Evolutionary conservation across 306 rosid genomes (phyloP).

Genomic region (Vigna unguiculata): DNA sequence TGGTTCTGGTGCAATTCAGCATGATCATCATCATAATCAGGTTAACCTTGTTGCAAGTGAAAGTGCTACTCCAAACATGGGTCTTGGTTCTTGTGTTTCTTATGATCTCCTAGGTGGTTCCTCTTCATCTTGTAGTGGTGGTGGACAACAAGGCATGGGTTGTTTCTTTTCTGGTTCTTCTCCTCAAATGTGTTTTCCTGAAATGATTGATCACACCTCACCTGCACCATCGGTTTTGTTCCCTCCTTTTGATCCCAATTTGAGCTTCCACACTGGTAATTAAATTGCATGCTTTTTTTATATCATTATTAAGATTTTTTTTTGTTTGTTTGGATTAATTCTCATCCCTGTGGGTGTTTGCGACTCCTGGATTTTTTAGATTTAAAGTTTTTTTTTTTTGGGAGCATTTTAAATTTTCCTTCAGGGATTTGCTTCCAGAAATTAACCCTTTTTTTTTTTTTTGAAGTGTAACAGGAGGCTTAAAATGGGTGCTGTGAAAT

Average conservation of each 20-base stretch:
- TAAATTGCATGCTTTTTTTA: conserved; percentile 22
- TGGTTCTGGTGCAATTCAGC: conserved; percentile 55
- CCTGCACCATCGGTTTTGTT: conserved; percentile 53
- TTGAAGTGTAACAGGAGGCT: background rate
- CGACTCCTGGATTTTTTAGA: background rate
- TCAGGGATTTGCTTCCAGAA: background rate
- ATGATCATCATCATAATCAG: conserved; percentile 14
- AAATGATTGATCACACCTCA: conserved; percentile 57
- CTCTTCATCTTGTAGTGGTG: conserved; percentile 42
- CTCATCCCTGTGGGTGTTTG: no score
- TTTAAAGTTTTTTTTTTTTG: background rate
- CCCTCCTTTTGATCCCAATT: conserved; percentile 52
- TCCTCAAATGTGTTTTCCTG: conserved; percentile 65
- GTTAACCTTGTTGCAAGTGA: background rate
- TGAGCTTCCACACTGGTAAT: conserved; percentile 70
- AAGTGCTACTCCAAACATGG: conserved; percentile 11
- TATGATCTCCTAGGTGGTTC: conserved; percentile 49
- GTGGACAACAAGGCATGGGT: conserved; percentile 37
- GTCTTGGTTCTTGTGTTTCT: conserved; percentile 36
- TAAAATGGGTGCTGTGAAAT: background rate
- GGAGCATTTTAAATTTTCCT: background rate
- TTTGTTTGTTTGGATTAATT: no score
- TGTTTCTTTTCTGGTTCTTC: conserved; percentile 52
- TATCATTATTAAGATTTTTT: no score
- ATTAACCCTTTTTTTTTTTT: background rate